phyloP scores from a whole-genome alignment of 1,139 yeast species.

The Geotrichum citri-aurantii region DNA sequence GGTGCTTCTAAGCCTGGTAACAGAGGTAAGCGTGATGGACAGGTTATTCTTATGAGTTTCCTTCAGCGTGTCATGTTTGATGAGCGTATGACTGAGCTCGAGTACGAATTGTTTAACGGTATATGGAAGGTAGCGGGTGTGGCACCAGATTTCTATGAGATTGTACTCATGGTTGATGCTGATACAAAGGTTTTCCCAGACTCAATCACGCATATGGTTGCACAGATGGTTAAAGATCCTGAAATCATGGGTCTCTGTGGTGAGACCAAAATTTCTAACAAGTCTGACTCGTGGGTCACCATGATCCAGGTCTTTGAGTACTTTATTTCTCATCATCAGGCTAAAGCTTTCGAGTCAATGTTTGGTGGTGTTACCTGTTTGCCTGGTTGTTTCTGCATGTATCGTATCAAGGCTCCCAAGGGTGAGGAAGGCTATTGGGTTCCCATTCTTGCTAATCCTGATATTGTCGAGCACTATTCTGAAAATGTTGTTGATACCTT shows the following conservation, averaged over 20 bases:
- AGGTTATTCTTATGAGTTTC: slow-evolving; percentile 87
- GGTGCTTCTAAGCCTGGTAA: slow-evolving; percentile 86
- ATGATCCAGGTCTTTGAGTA: slow-evolving; percentile 95
- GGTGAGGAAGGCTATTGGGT: slow-evolving; percentile 92
- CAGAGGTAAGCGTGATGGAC: slow-evolving; percentile 97
- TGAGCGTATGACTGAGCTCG: slow-evolving; percentile 94
- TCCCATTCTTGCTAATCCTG: slow-evolving; percentile 92
- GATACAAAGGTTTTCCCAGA: slow-evolving; percentile 92
- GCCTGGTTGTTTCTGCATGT: slow-evolving; percentile 97
- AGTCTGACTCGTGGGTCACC: slow-evolving; percentile 83
- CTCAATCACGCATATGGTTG: slow-evolving; percentile 85
- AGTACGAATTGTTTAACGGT: slow-evolving; percentile 69
- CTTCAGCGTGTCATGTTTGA: slow-evolving; percentile 87
- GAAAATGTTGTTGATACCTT: slow-evolving; percentile 84
- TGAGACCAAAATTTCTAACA: slow-evolving; percentile 91
- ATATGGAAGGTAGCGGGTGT: slow-evolving; percentile 87
- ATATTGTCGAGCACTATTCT: slow-evolving; percentile 89
- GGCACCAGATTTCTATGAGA: slow-evolving; percentile 81
- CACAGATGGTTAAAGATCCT: slow-evolving; percentile 89
- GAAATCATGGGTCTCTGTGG: slow-evolving; percentile 94
- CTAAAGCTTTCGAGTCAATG: slow-evolving; percentile 92
- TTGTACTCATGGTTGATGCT: slow-evolving; percentile 92
- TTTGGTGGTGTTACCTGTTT: slow-evolving; percentile 97
- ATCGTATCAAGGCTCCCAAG: slow-evolving; percentile 89
- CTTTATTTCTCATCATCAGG: slow-evolving; percentile 91